Base-by-base conservation (phyloP, 352 stramenopile species). In the Phytopythium litorale region DNA sequence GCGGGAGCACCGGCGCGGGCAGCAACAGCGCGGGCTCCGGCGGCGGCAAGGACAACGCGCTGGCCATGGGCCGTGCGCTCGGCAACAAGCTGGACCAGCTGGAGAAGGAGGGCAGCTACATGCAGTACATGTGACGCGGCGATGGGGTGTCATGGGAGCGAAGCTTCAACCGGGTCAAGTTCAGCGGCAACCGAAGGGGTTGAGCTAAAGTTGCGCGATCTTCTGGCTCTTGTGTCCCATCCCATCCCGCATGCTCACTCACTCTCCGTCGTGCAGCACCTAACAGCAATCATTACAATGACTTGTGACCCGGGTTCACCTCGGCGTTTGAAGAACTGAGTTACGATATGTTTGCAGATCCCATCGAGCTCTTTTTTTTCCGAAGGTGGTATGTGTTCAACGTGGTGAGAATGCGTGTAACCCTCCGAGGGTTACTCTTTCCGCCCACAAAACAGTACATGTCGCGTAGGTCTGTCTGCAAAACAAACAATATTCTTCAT, bases 71-170 rank as follows among this genome's bases (percentile, higher is more conserved):
- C 21, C 68, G 80, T 35, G 70, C 79, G 19, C 79, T 92, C 37
- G 79, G 77, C 55, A 90, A 76, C 70, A 88, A 87, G 56, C 74
- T 92, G 8, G 83, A 92, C 63, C 79, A 89, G 50, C 67, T 92
- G 53, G 83, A 92, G 52, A 86, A 89, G 59, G 79, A 90, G 51
- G 86, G 76, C 61, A 73, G 54, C 57, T 76, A 65, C 55, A 77
- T 71, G 58, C 63, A 76, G 67, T 81, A 71, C 67, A 78, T 78
- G 70, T 81, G 60, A 79, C 32, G 33, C 11, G 33, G 4, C 33
- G 33, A 12, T 8, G 7, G 4, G 4, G 11, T 38, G 7, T 38
- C 33, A 28, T 28, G 33, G 33, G 5, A 37, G 33, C 1, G 11
- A 2, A 38, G 7, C 7, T 38, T 38, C 7, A 38, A 38, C 7